phyloP scores from a whole-genome alignment of 2,329 filamentous ascomycete genomes.

The Emmonsiellopsis sp. region DNA sequence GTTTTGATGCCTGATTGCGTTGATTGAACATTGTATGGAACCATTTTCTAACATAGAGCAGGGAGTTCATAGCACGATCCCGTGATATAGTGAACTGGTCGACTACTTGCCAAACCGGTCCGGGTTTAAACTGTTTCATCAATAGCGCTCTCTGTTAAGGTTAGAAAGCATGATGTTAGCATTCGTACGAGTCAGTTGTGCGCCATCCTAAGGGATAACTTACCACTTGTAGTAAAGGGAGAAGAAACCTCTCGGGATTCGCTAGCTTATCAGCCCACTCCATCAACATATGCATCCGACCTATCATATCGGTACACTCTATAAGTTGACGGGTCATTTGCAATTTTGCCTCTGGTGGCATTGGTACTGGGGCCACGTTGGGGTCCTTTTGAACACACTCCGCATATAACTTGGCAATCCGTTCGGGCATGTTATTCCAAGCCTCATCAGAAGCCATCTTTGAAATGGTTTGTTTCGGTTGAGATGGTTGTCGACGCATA shows the following conservation, averaged over 20 bases:
- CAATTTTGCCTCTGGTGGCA: conserved; percentile 31
- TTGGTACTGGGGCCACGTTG: conserved; percentile 22
- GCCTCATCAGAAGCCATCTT: conserved; percentile 29
- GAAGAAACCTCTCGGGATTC: conserved; percentile 31
- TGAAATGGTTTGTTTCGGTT: conserved; percentile 23
- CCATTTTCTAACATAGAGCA: conserved; percentile 32
- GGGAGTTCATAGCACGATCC: conserved; percentile 28
- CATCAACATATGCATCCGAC: conserved; percentile 35
- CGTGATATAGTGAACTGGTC: conserved; percentile 37
- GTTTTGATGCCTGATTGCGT: conserved; percentile 10
- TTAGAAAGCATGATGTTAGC: not conserved
- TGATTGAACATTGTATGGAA: conserved; percentile 32
- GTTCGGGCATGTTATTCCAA: conserved; percentile 31
- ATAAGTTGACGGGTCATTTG: conserved; percentile 32
- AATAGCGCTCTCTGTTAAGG: conserved; percentile 32
- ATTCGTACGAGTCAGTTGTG: not conserved
- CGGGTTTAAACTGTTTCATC: conserved; percentile 36
- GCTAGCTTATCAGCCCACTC: conserved; percentile 30
- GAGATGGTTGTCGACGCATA: conserved; percentile 26
- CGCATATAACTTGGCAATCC: conserved; percentile 30
- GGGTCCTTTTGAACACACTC: conserved; percentile 27
- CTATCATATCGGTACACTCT: conserved; percentile 33
- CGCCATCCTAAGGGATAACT: conserved; percentile 5
- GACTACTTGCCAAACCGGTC: conserved; percentile 32
- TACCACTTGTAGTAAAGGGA: conserved; percentile 31